Evolutionary conservation across 2,329 filamentous ascomycete species (phyloP), one percentile per base, ranked within the genome.

Genomic region (Epichloe coenophiala): DNA sequence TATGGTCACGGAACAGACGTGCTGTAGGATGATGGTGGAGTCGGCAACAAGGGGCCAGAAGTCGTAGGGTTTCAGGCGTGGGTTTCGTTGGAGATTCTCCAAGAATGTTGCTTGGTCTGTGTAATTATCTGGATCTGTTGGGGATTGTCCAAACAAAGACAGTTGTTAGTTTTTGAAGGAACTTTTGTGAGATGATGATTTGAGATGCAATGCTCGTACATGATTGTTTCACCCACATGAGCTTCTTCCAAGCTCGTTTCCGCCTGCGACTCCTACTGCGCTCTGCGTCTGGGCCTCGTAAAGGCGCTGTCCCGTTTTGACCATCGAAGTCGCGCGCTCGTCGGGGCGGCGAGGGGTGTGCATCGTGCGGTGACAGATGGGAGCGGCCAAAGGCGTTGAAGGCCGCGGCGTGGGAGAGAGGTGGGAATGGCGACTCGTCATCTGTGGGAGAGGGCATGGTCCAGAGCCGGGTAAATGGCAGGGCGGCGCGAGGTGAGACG

Each of bases 31-130:
- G 53, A 97, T 88, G 3, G 91, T 96, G 13, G 88, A 91, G 65
- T 97, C 91, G 51, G 88, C 87, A 47, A 97, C 89, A 36, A 98
- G 76, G 8, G 90, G 88, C 91, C 93, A 98, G 68, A 98, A 98
- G 62, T 97, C 90, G 67, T 98, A 98, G 0, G 91, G 91, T 57
- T 93, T 85, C 48, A 97, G 78, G 40, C 90, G 83, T 4, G 91
- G 91, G 65, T 98, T 98, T 45, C 90, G 81, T 67, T 98, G 91
- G 17, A 98, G 80, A 60, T 95, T 89, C 63, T 96, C 91, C 57
- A 98, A 83, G 61, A 98, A 98, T 1, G 93, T 97, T 53, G 88
- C 87, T 63, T 93, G 89, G 64, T 98, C 93, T 40, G 93, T 97
- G 65, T 97, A 97, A 67, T 98, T 98, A 67, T 98, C 93, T n/a